Evolutionary conservation across 2,329 filamentous ascomycete species (phyloP), one percentile per base, ranked within the genome.

Genomic region (Tolypocladium inflatum): DNA sequence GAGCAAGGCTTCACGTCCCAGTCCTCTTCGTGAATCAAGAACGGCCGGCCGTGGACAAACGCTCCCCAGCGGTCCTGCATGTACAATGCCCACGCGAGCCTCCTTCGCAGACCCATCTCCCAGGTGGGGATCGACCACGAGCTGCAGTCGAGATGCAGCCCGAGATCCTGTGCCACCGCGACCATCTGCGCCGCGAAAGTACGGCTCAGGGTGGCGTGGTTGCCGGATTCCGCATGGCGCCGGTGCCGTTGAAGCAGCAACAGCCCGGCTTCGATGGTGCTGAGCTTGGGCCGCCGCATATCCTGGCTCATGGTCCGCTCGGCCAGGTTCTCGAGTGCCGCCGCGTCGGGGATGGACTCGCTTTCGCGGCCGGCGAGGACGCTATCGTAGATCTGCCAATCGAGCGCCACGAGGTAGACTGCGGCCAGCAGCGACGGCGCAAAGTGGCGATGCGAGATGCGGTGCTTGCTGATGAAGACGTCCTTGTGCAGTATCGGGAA

Each of bases 21-120:
- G 63, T 84, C 81, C 9, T 73, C 74, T 3, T 74, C 69, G 13
- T 70, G 68, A 30, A 85, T 80, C 55, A 84, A 78, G 30, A 78
- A 80, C 13, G 81, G 82, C 33, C 82, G 74, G 9, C 83, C 83
- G 62, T 83, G 79, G 35, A 82, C 78, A 42, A 84, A 73, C 2
- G 80, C 77, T 2, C 80, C 78, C 83, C 80, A 86, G 63, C 81
- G 84, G 61, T 88, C 85, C 65, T 87, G 84, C 76, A 86, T 83
- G 61, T 80, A 87, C 0, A 86, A 68, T 2, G 80, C 84, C 85
- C 85, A 88, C 0, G 81, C 83, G 0, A 88, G 70, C 17, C 85
- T 73, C 63, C 82, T 81, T 17, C 85, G 74, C 21, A 87, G 71
- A 0, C 83, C 81, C 57, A 82, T 78, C 64, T 88, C 85, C 83